Evolutionary conservation across 75 land plant species (phyloP).

Genomic region (Selaginella tamariscina): DNA sequence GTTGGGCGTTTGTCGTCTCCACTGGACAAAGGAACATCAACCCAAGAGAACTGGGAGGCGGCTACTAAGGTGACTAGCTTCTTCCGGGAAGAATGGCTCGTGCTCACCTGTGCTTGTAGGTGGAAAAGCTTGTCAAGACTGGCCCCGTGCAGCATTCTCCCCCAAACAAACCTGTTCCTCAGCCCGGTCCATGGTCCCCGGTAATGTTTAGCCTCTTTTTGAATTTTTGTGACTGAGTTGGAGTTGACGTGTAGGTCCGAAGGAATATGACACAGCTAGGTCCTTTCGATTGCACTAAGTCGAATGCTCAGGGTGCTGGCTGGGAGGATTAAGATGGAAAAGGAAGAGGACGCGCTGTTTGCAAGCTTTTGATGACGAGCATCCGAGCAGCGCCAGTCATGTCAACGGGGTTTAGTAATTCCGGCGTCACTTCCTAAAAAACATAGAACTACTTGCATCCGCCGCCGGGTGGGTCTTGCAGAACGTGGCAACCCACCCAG

Average conservation of each 20-base stretch:
- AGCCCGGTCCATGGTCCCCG: constrained; percentile 93
- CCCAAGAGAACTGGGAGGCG: too few species aligned
- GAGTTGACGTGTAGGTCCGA: constrained; percentile 30
- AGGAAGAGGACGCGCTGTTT: too few species aligned
- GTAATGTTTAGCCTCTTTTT: constrained; percentile 28
- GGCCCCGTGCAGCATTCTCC: constrained; percentile 90
- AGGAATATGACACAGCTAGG: constrained; percentile 30
- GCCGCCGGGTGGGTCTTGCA: too few species aligned
- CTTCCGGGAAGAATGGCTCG: constrained; percentile 45
- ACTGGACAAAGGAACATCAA: not conserved
- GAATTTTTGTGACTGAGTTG: not conserved
- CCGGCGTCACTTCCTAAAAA: too few species aligned
- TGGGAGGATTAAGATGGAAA: too few species aligned
- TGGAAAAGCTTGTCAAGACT: constrained; percentile 25
- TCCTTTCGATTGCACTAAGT: constrained; percentile 52
- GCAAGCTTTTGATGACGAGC: too few species aligned
- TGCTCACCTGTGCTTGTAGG: constrained; percentile 6
- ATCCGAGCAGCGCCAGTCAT: too few species aligned
- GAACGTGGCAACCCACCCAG: too few species aligned
- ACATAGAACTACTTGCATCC: too few species aligned
- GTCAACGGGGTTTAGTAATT: too few species aligned
- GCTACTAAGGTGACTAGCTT: not conserved
- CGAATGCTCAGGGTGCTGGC: not conserved
- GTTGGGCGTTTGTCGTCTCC: constrained; percentile 1
- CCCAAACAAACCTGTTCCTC: constrained; percentile 45